Conservation (phyloP, 257 asterid species). For the Penstemon newberryi region DNA sequence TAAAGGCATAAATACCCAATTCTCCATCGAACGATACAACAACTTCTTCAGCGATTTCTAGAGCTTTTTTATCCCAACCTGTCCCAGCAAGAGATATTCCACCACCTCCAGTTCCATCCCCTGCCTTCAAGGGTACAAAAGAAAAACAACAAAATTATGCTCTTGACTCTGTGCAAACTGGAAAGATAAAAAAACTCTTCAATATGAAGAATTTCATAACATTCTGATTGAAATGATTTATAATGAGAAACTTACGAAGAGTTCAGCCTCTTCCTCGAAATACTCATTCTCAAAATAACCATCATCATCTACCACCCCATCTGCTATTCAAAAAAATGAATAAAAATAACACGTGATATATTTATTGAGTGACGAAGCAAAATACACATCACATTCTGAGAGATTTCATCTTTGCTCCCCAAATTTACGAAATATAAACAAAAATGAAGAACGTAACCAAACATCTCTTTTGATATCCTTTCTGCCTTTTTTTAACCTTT, state of each 20-base stretch:
- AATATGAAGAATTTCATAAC: neutral
- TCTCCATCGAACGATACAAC: slow-evolving; percentile 69
- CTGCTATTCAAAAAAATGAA: slow-evolving; percentile 31
- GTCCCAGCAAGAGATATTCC: slow-evolving; percentile 80
- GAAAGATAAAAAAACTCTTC: neutral
- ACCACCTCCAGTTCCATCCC: slow-evolving; percentile 94
- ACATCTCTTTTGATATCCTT: neutral
- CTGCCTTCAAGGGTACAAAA: slow-evolving; percentile 44
- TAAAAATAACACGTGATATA: neutral
- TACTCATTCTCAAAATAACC: slow-evolving; percentile 57
- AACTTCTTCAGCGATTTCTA: slow-evolving; percentile 79
- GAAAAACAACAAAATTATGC: neutral
- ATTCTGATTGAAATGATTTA: slow-evolving; percentile 1
- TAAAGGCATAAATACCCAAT: slow-evolving; percentile 83
- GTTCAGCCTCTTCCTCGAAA: slow-evolving; percentile 65
- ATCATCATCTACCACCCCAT: slow-evolving; percentile 55
- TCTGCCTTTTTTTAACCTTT: too few relatives aligned
- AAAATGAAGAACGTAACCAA: neutral
- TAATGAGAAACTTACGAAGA: slow-evolving; percentile 43
- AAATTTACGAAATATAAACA: neutral
- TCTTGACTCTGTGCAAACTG: neutral
- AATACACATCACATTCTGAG: neutral
- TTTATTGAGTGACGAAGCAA: neutral
- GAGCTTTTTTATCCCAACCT: slow-evolving; percentile 69
- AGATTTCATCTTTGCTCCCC: neutral